Evolutionary conservation across 345 rosid genomes (phyloP).

Genomic region (Durio zibethinus): DNA sequence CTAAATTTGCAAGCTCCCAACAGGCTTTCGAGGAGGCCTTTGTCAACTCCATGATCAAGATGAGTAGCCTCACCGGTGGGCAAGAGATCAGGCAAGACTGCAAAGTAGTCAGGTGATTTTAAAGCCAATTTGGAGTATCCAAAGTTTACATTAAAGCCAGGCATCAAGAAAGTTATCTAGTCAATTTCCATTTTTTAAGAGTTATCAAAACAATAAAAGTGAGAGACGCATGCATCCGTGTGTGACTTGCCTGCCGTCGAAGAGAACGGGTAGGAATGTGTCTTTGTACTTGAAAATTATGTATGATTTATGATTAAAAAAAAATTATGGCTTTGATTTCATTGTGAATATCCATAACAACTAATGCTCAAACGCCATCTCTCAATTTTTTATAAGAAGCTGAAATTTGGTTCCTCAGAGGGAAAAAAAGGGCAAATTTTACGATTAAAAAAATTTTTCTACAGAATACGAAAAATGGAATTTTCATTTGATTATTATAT

Average conservation of each 20-base stretch:
- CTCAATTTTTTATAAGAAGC: not conserved
- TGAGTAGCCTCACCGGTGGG: conserved; percentile 73
- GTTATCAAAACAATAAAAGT: conserved; percentile 14
- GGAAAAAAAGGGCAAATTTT: not conserved
- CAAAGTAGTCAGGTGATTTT: conserved; percentile 31
- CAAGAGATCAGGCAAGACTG: conserved; percentile 76
- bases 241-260: too few relatives aligned
- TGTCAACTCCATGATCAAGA: conserved; percentile 72
- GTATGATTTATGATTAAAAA: not conserved
- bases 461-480: not conserved
- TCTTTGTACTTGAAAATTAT: too few relatives aligned
- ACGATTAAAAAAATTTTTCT: not conserved
- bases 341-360: not conserved
- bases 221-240: too few relatives aligned
- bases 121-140: not conserved
- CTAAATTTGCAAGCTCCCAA: conserved; percentile 47
- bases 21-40: conserved; percentile 54
- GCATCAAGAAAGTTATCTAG: not conserved
- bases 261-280: too few relatives aligned
- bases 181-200: not conserved
- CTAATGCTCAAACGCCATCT: not conserved
- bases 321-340: not conserved
- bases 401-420: too few relatives aligned
- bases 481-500: not conserved
- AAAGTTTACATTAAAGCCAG: not conserved